Evolutionary conservation across 2,329 filamentous ascomycete genomes (phyloP), one percentile per base, ranked within the genome.

Genomic region (Stagonosporopsis tanaceti): DNA sequence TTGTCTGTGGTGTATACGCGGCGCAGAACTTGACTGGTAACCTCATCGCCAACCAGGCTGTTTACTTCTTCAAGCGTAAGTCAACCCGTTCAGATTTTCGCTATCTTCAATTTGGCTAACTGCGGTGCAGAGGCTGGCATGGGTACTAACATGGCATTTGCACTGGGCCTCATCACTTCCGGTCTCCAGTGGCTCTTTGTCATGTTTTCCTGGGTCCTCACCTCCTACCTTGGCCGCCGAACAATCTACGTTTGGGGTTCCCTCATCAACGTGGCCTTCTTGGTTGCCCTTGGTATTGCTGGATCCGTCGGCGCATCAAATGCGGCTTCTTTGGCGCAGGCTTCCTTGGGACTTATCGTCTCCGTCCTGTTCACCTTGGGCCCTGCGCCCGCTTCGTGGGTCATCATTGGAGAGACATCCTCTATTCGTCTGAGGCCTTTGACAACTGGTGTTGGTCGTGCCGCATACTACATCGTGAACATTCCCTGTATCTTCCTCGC

Each of bases 201-300:
- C 72, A 88, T 88, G 82, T 78, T 87, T 39, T 89, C 87, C 56
- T 89, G 87, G 87, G 76, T 89, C 53, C 82, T 90, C 47, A 89
- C 85, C 14, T 82, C 83, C 1, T 89, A 86, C 74, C 79, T 87
- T 50, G 86, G 87, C 69, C 83, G 86, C 57, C 86, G 87, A 50
- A 82, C 83, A 34, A 88, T 89, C 74, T 89, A 89, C 73, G 78
- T 89, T 53, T 88, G 82, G 77, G 86, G 87, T 60, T 82, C 82
- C 27, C 69, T 76, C 34, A 79, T 83, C 75, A 87, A 86, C 76
- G 77, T 77, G 50, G 64, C 69, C 35, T 80, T 89, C 63, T 77
- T 89, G 12, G 50, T 89, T 59, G 77, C 78, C 5, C 84, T 89
- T 25, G 87, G 87, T 72, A 77, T 89, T 61, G 84, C 84, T 1